These are phyloP conservation scores for Rhynchospora tenuis DNA, from an alignment of 176 grass and related monocot genomes.

Conservation along the genomic window DNA sequence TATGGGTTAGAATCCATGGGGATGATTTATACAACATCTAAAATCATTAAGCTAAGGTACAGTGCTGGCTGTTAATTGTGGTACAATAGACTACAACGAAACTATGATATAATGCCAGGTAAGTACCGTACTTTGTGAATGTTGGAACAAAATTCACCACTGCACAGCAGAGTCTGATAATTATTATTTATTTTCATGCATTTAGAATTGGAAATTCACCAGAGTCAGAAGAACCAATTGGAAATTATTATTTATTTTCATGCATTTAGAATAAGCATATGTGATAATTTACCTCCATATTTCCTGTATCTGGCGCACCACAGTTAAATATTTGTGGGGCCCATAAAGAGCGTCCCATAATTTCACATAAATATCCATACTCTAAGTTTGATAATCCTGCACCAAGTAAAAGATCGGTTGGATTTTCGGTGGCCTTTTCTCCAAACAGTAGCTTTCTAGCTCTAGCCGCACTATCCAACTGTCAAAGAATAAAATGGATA, in stretches of 20 bases:
- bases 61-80: background rate
- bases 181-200: background rate
- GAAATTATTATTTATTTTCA: too few relatives aligned
- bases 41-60: background rate
- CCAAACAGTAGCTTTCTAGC: conserved; percentile 68
- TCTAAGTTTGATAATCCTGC: conserved; percentile 92
- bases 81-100: background rate
- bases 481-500: conserved; percentile 32
- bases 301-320: conserved; percentile 82
- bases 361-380: conserved; percentile 94
- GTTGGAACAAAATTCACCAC: background rate
- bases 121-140: background rate
- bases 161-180: background rate
- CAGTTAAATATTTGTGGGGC: conserved; percentile 98
- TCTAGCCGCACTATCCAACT: conserved; percentile 90
- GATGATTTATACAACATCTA: background rate
- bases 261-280: background rate
- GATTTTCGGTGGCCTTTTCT: conserved; percentile 20
- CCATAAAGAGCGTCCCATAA: conserved; percentile 89
- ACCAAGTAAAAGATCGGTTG: conserved; percentile 53
- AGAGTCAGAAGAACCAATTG: too few relatives aligned
- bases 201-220: too few relatives aligned
- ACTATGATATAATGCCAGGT: background rate
- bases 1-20: background rate
- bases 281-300: conserved; percentile 74